These are phyloP conservation scores for Solanum peruvianum DNA, from an alignment of 257 asterid species.

Conservation along the genomic window DNA sequence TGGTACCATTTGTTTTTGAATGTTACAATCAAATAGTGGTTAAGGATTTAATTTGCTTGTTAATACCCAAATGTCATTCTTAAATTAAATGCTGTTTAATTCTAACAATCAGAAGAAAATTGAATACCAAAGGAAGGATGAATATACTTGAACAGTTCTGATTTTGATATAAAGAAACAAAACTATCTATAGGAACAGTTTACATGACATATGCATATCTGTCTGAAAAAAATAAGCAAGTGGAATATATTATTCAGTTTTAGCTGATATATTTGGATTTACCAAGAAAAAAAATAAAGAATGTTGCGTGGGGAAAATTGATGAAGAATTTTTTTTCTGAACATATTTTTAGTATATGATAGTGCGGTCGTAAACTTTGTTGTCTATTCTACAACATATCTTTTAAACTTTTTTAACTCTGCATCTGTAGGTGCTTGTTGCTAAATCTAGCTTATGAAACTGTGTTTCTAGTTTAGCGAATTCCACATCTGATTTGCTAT, in stretches of 20 bases:
- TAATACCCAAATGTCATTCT: not conserved
- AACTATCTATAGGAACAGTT: not conserved
- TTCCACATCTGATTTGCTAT: not conserved
- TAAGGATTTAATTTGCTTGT: not conserved
- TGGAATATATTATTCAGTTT: not conserved
- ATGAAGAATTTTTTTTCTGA: not conserved
- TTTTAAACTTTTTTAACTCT: not conserved
- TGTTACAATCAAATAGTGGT: not conserved
- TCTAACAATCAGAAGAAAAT: not conserved
- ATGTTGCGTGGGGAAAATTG: not conserved
- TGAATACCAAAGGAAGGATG: not conserved
- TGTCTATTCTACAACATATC: not conserved
- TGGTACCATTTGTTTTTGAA: not conserved
- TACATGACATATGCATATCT: not conserved
- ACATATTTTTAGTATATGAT: not conserved
- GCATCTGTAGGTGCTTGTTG: not conserved
- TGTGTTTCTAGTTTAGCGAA: not conserved
- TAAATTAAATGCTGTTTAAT: not conserved
- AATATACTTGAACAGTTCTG: not conserved
- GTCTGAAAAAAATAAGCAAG: not conserved
- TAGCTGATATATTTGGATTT: not conserved
- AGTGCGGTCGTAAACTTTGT: not conserved
- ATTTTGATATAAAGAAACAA: not conserved
- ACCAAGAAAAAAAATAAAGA: not conserved
- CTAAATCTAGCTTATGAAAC: not conserved